Evolutionary conservation across 768 basidiomycete genomes (phyloP).

Genomic region (Scleroderma bovista): DNA sequence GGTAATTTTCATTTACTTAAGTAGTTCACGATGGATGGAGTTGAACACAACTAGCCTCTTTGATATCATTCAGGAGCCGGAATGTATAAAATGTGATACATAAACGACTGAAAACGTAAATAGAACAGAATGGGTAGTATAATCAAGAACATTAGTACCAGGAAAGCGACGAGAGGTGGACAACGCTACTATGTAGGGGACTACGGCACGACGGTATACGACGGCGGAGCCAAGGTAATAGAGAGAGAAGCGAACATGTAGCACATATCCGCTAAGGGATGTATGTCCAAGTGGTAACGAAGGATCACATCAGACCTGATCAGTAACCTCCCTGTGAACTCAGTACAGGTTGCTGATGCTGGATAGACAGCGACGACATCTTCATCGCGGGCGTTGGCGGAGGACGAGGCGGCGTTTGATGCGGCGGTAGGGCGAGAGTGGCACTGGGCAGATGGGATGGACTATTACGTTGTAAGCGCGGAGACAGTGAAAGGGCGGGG

Average conservation of each 20-base stretch:
- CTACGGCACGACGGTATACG: conserved; percentile 4
- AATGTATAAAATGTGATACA: too few relatives aligned
- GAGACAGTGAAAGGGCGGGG: conserved; percentile 41
- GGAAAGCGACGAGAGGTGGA: conserved; percentile 5
- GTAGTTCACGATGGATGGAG: background rate
- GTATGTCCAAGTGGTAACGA: too few relatives aligned
- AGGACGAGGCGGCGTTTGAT: conserved; percentile 46
- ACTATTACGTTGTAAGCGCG: conserved; percentile 41
- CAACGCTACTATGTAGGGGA: conserved; percentile 10
- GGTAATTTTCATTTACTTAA: too few relatives aligned
- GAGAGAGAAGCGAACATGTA: conserved; percentile 10
- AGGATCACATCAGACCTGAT: too few relatives aligned
- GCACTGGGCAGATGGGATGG: conserved; percentile 41
- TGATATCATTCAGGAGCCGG: too few relatives aligned
- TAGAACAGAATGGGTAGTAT: conserved; percentile 19
- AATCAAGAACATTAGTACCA: conserved; percentile 24
- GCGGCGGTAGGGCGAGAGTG: conserved; percentile 30
- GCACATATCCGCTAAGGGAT: background rate
- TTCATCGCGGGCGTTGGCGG: conserved; percentile 47
- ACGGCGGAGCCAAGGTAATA: conserved; percentile 5
- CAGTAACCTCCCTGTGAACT: conserved; percentile 23
- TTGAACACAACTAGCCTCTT: too few relatives aligned
- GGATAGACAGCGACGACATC: conserved; percentile 46
- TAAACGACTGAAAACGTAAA: too few relatives aligned
- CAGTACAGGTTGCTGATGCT: conserved; percentile 46